Evolutionary conservation across 768 basidiomycete genomes (phyloP), one percentile per base, ranked within the genome.

Genomic region (Naematelia aurantialba): DNA sequence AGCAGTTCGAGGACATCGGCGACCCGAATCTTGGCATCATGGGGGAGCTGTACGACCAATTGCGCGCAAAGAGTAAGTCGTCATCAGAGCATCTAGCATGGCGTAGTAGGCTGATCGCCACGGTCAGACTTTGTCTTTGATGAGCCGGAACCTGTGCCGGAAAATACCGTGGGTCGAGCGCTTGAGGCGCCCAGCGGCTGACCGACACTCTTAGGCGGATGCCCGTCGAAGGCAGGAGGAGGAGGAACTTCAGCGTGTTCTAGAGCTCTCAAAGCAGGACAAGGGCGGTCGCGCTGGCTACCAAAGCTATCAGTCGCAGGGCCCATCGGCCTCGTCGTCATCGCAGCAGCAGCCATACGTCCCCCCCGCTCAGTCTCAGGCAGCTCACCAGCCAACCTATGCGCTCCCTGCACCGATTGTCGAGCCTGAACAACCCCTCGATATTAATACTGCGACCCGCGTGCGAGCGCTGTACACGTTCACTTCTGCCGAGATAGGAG

Each of bases 221-320:
- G 89, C 89, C 12, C 83, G 85, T 45, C 83, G 89, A 12, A 81
- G 89, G 12, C 83, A 84, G 59, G 94, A 98, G 73, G 94, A 97
- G 69, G 94, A 94, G 70, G 94, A 98, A 66, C 85, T 98, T 1
- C 89, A 91, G 70, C 85, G 91, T 3, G 94, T 87, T 0, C 81
- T 98, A 25, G 92, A 94, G 71, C 85, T 96, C 79, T 90, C 88
- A n/a, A 87, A 91, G 79, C 85, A 87, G 55, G 92, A 97, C 73
- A 88, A 87, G 63, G 92, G 92, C 11, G 92, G 91, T 0, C 82
- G 89, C 49, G 67, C 72, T 17, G 54, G 60, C 21, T 55, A 59
- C 26, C n/a, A 52, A 30, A 17, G 45, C 1, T 64, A 62, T 34
- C 62, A 62, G 45, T 60, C 65, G 8, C 50, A 56, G 11, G 39